Conservation (phyloP, 257 asterid genomes). For the Plantago elongata region DNA sequence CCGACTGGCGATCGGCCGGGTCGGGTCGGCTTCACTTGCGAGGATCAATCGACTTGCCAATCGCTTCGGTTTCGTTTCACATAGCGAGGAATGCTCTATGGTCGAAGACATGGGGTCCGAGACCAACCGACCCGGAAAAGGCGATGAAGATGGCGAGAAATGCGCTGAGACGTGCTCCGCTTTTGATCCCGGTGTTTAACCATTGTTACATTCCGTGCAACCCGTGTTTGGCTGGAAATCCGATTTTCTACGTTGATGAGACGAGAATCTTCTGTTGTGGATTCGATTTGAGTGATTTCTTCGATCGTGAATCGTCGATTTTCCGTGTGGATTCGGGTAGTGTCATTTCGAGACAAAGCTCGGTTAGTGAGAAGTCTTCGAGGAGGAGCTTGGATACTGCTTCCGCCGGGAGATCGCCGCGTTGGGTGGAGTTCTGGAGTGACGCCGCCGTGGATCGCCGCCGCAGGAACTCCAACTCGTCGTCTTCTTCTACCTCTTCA, state of each 20-base stretch:
- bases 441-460: slow-evolving; percentile 88
- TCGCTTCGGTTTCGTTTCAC: slow-evolving; percentile 81
- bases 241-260: slow-evolving; percentile 84
- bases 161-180: slow-evolving; percentile 83
- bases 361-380: slow-evolving; percentile 40
- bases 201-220: slow-evolving; percentile 84
- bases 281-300: slow-evolving; percentile 74
- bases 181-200: slow-evolving; percentile 73
- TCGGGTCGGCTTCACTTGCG: slow-evolving; percentile 72
- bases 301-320: slow-evolving; percentile 66
- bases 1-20: slow-evolving; percentile 89
- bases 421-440: slow-evolving; percentile 99
- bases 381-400: slow-evolving; percentile 53
- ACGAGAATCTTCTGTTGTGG: slow-evolving; percentile 80
- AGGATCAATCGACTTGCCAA: slow-evolving; percentile 73
- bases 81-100: slow-evolving; percentile 72
- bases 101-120: slow-evolving; percentile 89
- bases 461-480: slow-evolving; percentile 64
- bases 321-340: slow-evolving; percentile 30
- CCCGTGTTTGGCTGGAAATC: slow-evolving; percentile 86
- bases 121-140: slow-evolving; percentile 62
- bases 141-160: slow-evolving; percentile 72
- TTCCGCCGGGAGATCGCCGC: slow-evolving; percentile 48
- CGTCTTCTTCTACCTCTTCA: slow-evolving; percentile 65
- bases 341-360: slow-evolving; percentile 36